A percentile compares a stretch with the other conserved stretches of the same genome.
phyloP scores from a whole-genome alignment of 2,329 filamentous ascomycete genomes.

The Pochonia chlamydosporia region DNA sequence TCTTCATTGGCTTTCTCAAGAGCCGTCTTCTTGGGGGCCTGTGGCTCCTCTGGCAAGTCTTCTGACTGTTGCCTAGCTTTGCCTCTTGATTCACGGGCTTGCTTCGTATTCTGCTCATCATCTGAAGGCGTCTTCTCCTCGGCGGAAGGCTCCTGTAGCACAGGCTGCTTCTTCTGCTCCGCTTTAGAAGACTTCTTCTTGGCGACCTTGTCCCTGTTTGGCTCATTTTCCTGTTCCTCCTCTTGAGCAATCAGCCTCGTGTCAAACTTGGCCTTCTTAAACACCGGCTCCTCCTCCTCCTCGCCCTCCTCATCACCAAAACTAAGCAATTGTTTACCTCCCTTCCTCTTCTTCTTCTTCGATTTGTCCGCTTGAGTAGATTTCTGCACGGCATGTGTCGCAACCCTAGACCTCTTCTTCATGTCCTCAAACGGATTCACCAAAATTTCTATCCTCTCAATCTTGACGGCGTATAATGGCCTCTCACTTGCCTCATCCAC shows the following conservation, averaged over 20 bases:
- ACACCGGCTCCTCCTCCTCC: constrained; percentile 43
- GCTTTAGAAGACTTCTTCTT: constrained; percentile 25
- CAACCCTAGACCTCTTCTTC: constrained; percentile 59
- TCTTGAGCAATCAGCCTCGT: constrained; percentile 62
- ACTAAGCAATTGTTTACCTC: constrained; percentile 70
- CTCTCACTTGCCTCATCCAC: constrained; percentile 72
- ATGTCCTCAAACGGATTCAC: constrained; percentile 81
- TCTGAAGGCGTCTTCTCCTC: constrained; percentile 1
- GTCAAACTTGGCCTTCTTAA: constrained; percentile 76
- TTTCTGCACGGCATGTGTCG: constrained; percentile 38
- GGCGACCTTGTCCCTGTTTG: constrained; percentile 18
- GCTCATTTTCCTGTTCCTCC: constrained; percentile 24
- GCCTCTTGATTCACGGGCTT: not conserved
- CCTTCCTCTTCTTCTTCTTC: constrained; percentile 66
- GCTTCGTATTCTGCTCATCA: not conserved
- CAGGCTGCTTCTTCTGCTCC: constrained; percentile 18
- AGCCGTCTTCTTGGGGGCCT: constrained; percentile 38
- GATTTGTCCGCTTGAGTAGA: constrained; percentile 35
- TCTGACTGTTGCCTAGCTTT: constrained; percentile 11
- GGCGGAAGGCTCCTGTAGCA: constrained; percentile 14
- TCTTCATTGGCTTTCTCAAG: constrained; percentile 72
- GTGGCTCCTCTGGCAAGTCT: constrained; percentile 19
- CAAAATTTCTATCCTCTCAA: constrained; percentile 68
- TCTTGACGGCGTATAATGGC: constrained; percentile 78
- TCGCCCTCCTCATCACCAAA: constrained; percentile 65